Evolutionary conservation across 768 basidiomycete genomes (phyloP), one percentile per base, ranked within the genome.

Genomic region (Trametes cubensis): DNA sequence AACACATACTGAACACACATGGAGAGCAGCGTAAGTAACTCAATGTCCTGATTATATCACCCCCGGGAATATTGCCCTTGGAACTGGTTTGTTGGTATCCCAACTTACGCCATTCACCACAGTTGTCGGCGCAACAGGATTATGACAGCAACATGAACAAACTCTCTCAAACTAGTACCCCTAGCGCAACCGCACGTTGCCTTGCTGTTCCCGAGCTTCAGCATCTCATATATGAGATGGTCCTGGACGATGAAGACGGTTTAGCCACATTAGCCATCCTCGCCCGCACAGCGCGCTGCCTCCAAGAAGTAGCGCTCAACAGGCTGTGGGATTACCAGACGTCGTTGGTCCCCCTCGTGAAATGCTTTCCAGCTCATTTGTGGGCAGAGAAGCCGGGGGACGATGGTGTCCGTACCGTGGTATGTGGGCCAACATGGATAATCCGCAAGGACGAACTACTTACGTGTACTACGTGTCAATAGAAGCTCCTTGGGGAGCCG

Each of bases 241-340:
- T 47, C 11, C n/a, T 28, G 7, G n/a, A 10, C 4, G 49, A 56
- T 13, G 8, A 47, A 1, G 30, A 14, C 6, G 53, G 57, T 17
- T n/a, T 23, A 41, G 11, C 51, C 17, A 50, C 56, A 2, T 30
- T 65, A 1, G 57, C 56, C 1, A 25, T 20, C 3, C 61, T 66
- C 2, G 65, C 65, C 7, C 30, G 61, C 6, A 66, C 65, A 4
- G 48, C 57, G 11, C 61, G 48, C 7, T 17, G 34, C 28, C 62
- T 66, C 44, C 52, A 41, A 2, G 57, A 58, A 10, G 52, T 49
- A 13, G 65, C 65, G 5, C 65, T 66, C 42, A 58, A 66, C 49
- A 55, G 49, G 4, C 61, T 66, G 2, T 66, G 65, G 61, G 11
- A 45, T 13, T 51, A 47, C 17, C 60, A 55, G 39, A 39, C 53